Percentiles rank a stretch among this genome's conserved stretches.
Conservation (phyloP, 805 yeast species). For the Cyberlindnera galapagoensis region DNA sequence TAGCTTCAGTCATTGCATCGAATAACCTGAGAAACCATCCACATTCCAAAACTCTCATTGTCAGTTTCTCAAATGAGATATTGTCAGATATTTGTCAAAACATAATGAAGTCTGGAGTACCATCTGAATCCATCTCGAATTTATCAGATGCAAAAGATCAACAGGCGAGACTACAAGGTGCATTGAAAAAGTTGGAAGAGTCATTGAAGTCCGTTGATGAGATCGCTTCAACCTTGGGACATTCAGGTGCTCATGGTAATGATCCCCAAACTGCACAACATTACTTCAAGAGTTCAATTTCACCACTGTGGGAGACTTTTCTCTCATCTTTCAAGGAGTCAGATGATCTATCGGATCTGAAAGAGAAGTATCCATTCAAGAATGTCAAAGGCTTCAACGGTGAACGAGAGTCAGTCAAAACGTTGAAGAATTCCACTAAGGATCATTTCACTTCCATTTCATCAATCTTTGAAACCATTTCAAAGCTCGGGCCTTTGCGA, state of each 20-base stretch:
- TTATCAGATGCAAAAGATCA: slow-evolving; percentile 3
- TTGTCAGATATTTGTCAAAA: slow-evolving; percentile 1
- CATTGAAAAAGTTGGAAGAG: slow-evolving; percentile 8
- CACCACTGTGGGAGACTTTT: slow-evolving; percentile 10
- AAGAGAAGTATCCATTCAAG: slow-evolving; percentile 13
- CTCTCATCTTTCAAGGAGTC: not conserved
- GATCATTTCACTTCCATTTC: slow-evolving; percentile 14
- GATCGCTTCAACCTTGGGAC: slow-evolving; percentile 25
- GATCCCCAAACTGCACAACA: slow-evolving; percentile 30
- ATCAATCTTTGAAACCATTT: slow-evolving; percentile 20
- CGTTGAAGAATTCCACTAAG: not conserved
- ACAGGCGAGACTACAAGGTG: not conserved
- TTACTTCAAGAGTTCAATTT: slow-evolving; percentile 25
- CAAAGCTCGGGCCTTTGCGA: slow-evolving; percentile 24
- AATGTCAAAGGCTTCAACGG: not conserved
- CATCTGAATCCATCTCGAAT: slow-evolving; percentile 4
- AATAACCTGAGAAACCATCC: slow-evolving; percentile 18
- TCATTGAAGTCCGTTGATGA: slow-evolving; percentile 23
- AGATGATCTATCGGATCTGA: not conserved
- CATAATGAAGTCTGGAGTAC: not conserved
- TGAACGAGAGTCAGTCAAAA: not conserved
- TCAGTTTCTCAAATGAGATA: slow-evolving; percentile 5
- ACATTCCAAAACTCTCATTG: slow-evolving; percentile 8
- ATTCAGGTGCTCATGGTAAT: slow-evolving; percentile 32
- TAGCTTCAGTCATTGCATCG: slow-evolving; percentile 21